These are phyloP conservation scores for Talaromyces sp. DNA, from an alignment of 2,329 filamentous ascomycete genomes.

Conservation along the genomic window DNA sequence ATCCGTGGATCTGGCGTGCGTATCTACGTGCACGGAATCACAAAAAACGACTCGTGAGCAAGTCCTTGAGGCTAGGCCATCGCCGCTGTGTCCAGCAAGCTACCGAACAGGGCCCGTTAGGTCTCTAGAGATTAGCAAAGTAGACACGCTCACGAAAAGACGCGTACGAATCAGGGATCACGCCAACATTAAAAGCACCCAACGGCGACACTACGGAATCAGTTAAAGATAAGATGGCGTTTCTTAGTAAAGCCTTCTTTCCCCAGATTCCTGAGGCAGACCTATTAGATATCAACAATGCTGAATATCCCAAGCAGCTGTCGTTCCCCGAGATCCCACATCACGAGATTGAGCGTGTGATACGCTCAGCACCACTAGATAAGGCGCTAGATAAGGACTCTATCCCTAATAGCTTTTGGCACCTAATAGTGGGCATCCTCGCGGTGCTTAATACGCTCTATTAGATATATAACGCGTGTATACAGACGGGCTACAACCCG, in stretches of 20 bases:
- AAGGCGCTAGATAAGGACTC: not conserved
- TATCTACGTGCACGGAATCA: constrained; percentile 19
- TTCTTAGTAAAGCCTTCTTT: not conserved
- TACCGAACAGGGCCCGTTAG: constrained; percentile 19
- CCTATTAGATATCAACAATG: not conserved
- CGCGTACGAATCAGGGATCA: not conserved
- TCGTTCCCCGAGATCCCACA: not conserved
- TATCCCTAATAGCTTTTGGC: not conserved
- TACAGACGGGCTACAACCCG: not conserved
- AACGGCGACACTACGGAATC: not conserved
- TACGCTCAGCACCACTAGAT: not conserved
- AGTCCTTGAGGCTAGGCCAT: constrained; percentile 21
- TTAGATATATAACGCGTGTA: not conserved
- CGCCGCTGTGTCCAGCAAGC: constrained; percentile 25
- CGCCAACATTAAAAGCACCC: not conserved
- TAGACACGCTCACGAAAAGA: constrained; percentile 21
- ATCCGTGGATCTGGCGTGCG: constrained; percentile 1
- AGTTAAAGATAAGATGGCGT: not conserved
- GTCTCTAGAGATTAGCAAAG: constrained; percentile 25
- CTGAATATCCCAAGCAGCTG: not conserved
- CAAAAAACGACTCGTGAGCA: constrained; percentile 11
- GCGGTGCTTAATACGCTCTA: not conserved
- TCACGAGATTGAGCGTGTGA: not conserved
- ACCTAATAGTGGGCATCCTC: not conserved
- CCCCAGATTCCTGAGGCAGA: not conserved